phyloP scores from a whole-genome alignment of 2,329 filamentous ascomycete genomes.

The Trichoderma citrinoviride region DNA sequence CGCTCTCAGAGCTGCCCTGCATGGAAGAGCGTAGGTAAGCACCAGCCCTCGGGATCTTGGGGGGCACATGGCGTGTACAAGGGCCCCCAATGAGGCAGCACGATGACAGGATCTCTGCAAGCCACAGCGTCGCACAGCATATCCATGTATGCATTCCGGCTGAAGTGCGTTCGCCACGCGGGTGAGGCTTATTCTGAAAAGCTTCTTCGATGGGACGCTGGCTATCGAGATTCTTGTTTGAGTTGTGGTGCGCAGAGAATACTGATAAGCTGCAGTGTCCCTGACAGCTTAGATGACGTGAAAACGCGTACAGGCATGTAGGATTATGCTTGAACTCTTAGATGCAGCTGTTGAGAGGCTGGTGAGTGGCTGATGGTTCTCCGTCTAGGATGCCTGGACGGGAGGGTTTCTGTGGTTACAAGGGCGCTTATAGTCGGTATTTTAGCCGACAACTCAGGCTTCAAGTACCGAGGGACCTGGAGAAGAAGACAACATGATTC shows the following conservation, averaged over 20 bases:
- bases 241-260: not conserved
- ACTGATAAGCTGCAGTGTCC: constrained; percentile 14
- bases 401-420: not conserved
- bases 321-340: too few relatives aligned
- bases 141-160: not conserved
- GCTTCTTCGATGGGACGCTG: constrained; percentile 13
- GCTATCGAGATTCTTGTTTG: not conserved
- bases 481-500: not conserved
- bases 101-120: not conserved
- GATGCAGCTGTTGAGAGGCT: not conserved
- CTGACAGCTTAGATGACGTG: not conserved
- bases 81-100: not conserved
- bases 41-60: not conserved
- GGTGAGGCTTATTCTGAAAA: constrained; percentile 5
- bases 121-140: not conserved
- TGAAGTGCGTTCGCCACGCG: constrained; percentile 1
- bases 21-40: too few relatives aligned
- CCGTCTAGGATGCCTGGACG: not conserved
- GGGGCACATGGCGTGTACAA: not conserved
- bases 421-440: not conserved
- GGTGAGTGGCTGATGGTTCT: not conserved
- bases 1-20: not conserved
- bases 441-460: constrained; percentile 3
- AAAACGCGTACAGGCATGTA: not conserved
- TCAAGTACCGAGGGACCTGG: not conserved